A percentile compares a stretch with the other conserved stretches of the same genome.
phyloP scores from a whole-genome alignment of 2,329 filamentous ascomycete species.

The Chrysosporium keratinophilum region DNA sequence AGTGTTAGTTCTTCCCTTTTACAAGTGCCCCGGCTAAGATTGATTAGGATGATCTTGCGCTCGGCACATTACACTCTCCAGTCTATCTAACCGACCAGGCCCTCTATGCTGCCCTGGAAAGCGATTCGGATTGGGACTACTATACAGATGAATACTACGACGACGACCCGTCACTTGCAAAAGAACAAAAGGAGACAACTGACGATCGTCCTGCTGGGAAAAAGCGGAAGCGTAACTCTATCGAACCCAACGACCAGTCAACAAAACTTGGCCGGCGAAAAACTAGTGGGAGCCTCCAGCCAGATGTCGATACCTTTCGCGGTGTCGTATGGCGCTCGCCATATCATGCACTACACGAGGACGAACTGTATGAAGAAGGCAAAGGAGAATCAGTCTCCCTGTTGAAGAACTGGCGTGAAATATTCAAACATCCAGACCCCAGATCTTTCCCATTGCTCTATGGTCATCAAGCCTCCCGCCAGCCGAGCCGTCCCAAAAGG shows the following conservation, averaged over 20 bases:
- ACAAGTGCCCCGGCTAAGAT: not conserved
- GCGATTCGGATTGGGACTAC: constrained; percentile 25
- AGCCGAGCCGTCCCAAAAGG: not conserved
- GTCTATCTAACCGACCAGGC: constrained; percentile 24
- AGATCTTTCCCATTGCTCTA: not conserved
- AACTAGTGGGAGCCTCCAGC: not conserved
- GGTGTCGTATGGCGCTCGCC: constrained; percentile 34
- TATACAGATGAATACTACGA: constrained; percentile 23
- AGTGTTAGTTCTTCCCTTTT: not conserved
- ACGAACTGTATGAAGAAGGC: constrained; percentile 30
- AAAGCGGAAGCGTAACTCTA: constrained; percentile 1
- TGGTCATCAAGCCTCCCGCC: not conserved
- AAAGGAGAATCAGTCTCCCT: constrained; percentile 35
- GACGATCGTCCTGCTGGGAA: not conserved
- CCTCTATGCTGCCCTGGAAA: constrained; percentile 22
- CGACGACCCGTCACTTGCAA: constrained; percentile 14
- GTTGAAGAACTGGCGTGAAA: constrained; percentile 38
- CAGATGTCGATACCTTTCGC: constrained; percentile 22
- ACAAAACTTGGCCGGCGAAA: not conserved
- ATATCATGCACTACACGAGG: constrained; percentile 20
- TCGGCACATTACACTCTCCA: constrained; percentile 24
- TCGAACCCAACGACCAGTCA: not conserved
- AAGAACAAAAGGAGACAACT: constrained; percentile 1
- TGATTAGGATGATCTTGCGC: constrained; percentile 25
- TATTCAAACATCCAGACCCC: constrained; percentile 31